Percentiles rank a stretch among this genome's conserved stretches.
These are phyloP conservation scores for Yamadazyma insecticola DNA, from an alignment of 805 yeast species.

Conservation along the genomic window DNA sequence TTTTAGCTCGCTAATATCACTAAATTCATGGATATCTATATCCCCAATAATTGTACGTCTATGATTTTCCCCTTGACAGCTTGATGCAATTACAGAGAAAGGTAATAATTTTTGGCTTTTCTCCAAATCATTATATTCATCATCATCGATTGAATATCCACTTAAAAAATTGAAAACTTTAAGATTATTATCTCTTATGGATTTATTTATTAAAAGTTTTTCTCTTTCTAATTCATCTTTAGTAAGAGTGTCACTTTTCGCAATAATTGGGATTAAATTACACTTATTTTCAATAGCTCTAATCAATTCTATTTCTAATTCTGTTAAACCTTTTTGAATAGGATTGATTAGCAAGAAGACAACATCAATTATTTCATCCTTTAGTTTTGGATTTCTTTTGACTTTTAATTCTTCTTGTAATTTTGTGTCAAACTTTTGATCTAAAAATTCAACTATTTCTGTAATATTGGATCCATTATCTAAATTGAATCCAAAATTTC, in stretches of 20 bases:
- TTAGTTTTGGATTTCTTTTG: conserved; percentile 1
- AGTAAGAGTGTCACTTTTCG: conserved; percentile 9
- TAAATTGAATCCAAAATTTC: conserved; percentile 21
- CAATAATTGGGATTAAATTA: conserved; percentile 8
- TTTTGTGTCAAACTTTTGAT: conserved; percentile 6
- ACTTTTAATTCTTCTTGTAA: conserved; percentile 9
- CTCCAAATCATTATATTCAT: conserved; percentile 6
- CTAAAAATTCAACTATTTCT: conserved; percentile 7
- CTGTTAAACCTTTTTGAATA: conserved; percentile 5
- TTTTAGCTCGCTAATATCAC: conserved; percentile 5
- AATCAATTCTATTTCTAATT: conserved; percentile 9
- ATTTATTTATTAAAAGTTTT: conserved; percentile 3
- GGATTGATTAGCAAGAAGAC: conserved; percentile 9
- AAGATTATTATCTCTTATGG: conserved; percentile 2
- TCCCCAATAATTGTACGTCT: too few species aligned
- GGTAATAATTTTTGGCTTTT: too few species aligned
- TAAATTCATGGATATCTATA: conserved; percentile 5
- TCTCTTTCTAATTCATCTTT: conserved; percentile 4
- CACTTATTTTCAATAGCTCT: conserved; percentile 7
- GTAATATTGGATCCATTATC: conserved; percentile 14
- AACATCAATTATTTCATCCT: conserved; percentile 10
- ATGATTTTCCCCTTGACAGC: too few species aligned
- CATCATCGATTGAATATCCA: too few species aligned
- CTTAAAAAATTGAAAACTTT: conserved; percentile 5
- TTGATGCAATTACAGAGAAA: too few species aligned